Evolutionary conservation across 148 eudicot genomes (phyloP).

Genomic region (Talinum fruticosum): DNA sequence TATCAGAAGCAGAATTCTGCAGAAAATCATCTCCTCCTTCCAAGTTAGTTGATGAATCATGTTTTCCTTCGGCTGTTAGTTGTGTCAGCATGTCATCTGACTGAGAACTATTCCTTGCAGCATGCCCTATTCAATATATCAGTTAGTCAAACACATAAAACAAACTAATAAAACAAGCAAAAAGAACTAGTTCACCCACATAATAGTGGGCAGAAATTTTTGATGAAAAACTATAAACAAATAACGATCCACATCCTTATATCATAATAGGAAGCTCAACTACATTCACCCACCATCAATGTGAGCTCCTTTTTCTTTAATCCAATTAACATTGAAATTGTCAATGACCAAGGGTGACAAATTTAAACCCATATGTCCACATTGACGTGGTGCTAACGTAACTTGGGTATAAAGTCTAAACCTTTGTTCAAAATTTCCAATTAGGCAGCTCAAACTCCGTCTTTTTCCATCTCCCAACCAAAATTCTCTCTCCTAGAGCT

Average conservation of each 20-base stretch:
- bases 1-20: slow-evolving; percentile 14
- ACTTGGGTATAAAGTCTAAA: too few relatives aligned
- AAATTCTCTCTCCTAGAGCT: too few relatives aligned
- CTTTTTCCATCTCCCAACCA: too few relatives aligned
- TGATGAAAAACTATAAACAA: not conserved
- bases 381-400: too few relatives aligned
- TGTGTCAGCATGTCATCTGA: not conserved
- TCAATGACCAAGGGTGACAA: too few relatives aligned
- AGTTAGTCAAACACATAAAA: not conserved
- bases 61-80: not conserved
- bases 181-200: not conserved
- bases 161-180: not conserved
- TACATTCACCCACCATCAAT: not conserved
- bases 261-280: not conserved
- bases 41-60: slow-evolving; percentile 12
- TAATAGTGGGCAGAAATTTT: not conserved
- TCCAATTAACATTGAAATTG: too few relatives aligned
- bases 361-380: too few relatives aligned
- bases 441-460: too few relatives aligned
- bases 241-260: not conserved
- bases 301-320: too few relatives aligned
- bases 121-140: not conserved
- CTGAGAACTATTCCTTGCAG: not conserved
- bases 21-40: not conserved
- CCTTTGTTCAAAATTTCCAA: too few relatives aligned